Conservation (phyloP, 1,284 basidiomycete species). For the Thecaphora thlaspeos region DNA sequence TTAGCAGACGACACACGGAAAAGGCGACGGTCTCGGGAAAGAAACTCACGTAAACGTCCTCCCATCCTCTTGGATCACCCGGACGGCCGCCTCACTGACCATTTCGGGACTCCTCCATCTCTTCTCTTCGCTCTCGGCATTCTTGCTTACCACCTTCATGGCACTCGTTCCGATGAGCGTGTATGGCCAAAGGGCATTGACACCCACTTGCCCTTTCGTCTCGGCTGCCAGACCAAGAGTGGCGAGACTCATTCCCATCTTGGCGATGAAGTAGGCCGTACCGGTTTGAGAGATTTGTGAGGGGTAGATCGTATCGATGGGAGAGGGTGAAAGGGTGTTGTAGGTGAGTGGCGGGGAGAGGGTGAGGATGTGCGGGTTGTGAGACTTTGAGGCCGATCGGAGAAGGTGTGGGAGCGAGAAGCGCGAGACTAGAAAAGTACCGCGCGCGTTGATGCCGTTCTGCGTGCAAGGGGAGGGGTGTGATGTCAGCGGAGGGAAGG, state of each 20-base stretch:
- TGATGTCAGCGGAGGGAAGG: too few relatives aligned
- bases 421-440: slow-evolving; percentile 48
- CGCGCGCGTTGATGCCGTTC: slow-evolving; percentile 51
- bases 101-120: slow-evolving; percentile 43
- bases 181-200: slow-evolving; percentile 51
- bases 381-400: slow-evolving; percentile 9
- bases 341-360: slow-evolving; percentile 48
- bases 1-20: too few relatives aligned
- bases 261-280: slow-evolving; percentile 51
- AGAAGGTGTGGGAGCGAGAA: slow-evolving; percentile 53
- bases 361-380: slow-evolving; percentile 56
- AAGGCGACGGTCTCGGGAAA: too few relatives aligned
- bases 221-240: slow-evolving; percentile 52
- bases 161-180: slow-evolving; percentile 46
- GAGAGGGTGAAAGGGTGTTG: slow-evolving; percentile 19
- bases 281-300: slow-evolving; percentile 26
- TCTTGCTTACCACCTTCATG: slow-evolving; percentile 43
- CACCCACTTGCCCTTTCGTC: slow-evolving; percentile 30
- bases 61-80: slow-evolving; percentile 41
- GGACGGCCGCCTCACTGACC: slow-evolving; percentile 49
- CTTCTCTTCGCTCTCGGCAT: slow-evolving; percentile 30
- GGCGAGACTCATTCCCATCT: slow-evolving; percentile 52
- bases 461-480: too few relatives aligned
- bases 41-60: slow-evolving; percentile 19
- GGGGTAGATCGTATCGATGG: slow-evolving; percentile 14